phyloP scores from a whole-genome alignment of 225 moss, liverwort and hornwort genomes.

The Asterella californica region DNA sequence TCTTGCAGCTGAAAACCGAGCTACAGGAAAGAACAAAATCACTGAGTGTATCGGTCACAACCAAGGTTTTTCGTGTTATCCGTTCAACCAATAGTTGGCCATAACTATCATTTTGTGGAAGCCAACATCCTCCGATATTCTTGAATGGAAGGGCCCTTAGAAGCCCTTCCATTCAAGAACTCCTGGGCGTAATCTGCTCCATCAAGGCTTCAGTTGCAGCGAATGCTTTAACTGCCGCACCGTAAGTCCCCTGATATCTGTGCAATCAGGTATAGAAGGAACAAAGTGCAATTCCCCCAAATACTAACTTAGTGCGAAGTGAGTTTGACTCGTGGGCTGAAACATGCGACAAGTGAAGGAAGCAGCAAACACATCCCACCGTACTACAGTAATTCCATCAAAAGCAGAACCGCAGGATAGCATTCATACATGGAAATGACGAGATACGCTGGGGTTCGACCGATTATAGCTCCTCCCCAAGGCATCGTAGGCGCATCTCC shows the following conservation, averaged over 20 bases:
- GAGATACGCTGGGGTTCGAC: slow-evolving; percentile 38
- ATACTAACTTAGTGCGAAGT: not conserved
- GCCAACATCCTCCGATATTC: too few species aligned
- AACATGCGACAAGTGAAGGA: not conserved
- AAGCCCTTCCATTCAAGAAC: not conserved
- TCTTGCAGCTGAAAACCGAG: too few species aligned
- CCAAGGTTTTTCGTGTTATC: too few species aligned
- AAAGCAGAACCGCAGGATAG: not conserved
- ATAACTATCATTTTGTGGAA: too few species aligned
- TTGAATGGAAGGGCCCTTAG: not conserved
- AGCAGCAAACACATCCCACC: not conserved
- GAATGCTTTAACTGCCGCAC: slow-evolving; percentile 45
- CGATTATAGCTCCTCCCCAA: slow-evolving; percentile 50
- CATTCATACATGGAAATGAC: slow-evolving; percentile 36
- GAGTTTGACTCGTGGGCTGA: too few species aligned
- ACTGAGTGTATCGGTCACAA: too few species aligned
- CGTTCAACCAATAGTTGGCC: too few species aligned
- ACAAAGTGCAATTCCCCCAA: not conserved
- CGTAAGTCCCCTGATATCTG: slow-evolving; percentile 43
- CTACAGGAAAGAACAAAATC: too few species aligned
- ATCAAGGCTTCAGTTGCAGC: slow-evolving; percentile 45
- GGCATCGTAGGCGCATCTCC: slow-evolving; percentile 34
- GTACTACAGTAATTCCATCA: not conserved
- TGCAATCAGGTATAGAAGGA: not conserved
- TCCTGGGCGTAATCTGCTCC: slow-evolving; percentile 46